Conservation (phyloP, 2,329 filamentous ascomycete species). For the Acarospora socialis region DNA sequence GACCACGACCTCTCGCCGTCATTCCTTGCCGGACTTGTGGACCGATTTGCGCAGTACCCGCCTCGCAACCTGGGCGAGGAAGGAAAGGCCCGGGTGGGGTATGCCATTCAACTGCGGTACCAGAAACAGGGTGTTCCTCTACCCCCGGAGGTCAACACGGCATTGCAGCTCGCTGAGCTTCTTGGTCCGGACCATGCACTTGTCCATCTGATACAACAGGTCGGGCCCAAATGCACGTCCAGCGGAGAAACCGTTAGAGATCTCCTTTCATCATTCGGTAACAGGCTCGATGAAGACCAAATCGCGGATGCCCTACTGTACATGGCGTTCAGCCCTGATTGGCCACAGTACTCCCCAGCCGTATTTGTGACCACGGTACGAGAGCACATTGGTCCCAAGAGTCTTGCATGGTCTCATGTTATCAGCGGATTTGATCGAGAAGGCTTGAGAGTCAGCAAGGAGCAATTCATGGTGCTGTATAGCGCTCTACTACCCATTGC, state of each 20-base stretch:
- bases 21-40: conserved; percentile 67
- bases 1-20: conserved; percentile 51
- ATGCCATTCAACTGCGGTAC: conserved; percentile 56
- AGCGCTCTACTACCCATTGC: conserved; percentile 63
- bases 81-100: conserved; percentile 48
- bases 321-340: conserved; percentile 49
- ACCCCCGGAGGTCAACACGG: conserved; percentile 56
- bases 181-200: conserved; percentile 46
- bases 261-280: conserved; percentile 38
- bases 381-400: conserved; percentile 39
- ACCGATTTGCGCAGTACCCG: conserved; percentile 75
- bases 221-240: conserved; percentile 59
- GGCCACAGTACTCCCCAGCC: conserved; percentile 51
- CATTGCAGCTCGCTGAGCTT: conserved; percentile 54
- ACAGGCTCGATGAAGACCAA: conserved; percentile 65
- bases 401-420: conserved; percentile 54
- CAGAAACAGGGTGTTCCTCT: conserved; percentile 46
- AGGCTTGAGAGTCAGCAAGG: conserved; percentile 57
- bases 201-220: conserved; percentile 54
- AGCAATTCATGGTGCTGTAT: conserved; percentile 72
- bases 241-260: conserved; percentile 58
- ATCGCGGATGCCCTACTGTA: conserved; percentile 67
- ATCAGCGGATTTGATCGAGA: conserved; percentile 69
- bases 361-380: conserved; percentile 47
- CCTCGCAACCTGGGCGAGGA: conserved; percentile 71